A percentile compares a stretch with the other conserved stretches of the same genome.
These are phyloP conservation scores for Fusarium beomiforme DNA, from an alignment of 2,329 filamentous ascomycete genomes.

Conservation along the genomic window DNA sequence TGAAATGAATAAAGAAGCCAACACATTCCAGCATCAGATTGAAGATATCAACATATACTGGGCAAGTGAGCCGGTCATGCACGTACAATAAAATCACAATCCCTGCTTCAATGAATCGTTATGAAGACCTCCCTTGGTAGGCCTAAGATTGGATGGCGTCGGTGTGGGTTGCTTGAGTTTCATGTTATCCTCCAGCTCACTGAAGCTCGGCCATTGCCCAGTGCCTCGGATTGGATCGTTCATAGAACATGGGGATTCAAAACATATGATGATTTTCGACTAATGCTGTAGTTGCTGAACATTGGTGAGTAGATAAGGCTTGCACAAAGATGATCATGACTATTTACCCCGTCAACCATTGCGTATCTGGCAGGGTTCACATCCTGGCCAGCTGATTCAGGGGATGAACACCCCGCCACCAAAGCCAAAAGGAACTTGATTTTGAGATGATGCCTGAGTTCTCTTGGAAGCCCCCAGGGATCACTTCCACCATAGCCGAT, in stretches of 20 bases:
- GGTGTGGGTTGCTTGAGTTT: slow-evolving; percentile 31
- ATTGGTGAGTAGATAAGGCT: neutral
- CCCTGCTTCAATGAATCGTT: slow-evolving; percentile 12
- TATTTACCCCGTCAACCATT: slow-evolving; percentile 3
- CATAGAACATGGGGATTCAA: neutral
- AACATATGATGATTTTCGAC: neutral
- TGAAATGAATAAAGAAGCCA: neutral
- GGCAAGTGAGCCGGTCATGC: neutral
- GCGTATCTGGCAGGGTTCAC: slow-evolving; percentile 13
- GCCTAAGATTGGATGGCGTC: slow-evolving; percentile 34
- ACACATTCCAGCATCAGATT: neutral
- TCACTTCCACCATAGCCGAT: slow-evolving; percentile 26
- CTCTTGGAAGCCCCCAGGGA: slow-evolving; percentile 21
- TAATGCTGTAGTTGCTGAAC: too few relatives aligned
- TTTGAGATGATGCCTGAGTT: slow-evolving; percentile 19
- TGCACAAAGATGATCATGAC: neutral
- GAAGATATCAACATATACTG: neutral
- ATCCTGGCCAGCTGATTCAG: neutral
- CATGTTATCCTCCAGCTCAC: slow-evolving; percentile 7
- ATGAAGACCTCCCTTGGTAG: slow-evolving; percentile 9
- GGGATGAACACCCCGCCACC: neutral
- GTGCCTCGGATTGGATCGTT: neutral
- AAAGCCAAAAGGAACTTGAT: slow-evolving; percentile 20
- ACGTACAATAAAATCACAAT: neutral
- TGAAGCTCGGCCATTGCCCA: neutral